These are phyloP conservation scores for Alternaria triticina DNA, from an alignment of 2,329 filamentous ascomycete genomes.

Conservation along the genomic window DNA sequence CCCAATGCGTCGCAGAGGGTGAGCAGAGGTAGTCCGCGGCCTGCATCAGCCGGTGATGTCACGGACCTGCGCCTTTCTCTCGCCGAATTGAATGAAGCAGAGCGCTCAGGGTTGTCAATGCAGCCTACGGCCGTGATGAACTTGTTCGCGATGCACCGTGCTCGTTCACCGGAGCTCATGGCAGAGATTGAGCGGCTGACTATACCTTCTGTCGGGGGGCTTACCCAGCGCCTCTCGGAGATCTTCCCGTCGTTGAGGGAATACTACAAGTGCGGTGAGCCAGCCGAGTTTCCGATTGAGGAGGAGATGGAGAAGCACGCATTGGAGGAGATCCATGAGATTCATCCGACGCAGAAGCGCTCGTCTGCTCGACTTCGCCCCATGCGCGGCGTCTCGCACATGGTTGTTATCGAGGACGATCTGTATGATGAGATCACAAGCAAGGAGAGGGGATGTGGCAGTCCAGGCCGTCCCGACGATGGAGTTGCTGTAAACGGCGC, in stretches of 20 bases:
- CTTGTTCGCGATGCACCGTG: constrained; percentile 29
- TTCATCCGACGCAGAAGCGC: constrained; percentile 40
- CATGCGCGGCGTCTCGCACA: constrained; percentile 38
- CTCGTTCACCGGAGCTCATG: constrained; percentile 50
- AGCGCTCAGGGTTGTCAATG: constrained; percentile 16
- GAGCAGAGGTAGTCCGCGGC: constrained; percentile 41
- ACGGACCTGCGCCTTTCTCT: constrained; percentile 57
- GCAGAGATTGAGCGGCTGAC: constrained; percentile 54
- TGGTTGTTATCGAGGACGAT: constrained; percentile 44
- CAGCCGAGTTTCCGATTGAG: constrained; percentile 43
- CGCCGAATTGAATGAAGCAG: constrained; percentile 50
- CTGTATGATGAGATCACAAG: constrained; percentile 41
- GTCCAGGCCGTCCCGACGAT: constrained; percentile 9
- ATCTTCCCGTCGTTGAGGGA: constrained; percentile 53
- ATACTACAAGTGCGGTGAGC: constrained; percentile 45
- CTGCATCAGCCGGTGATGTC: constrained; percentile 45
- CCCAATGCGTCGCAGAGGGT: constrained; percentile 36
- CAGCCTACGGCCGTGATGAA: constrained; percentile 16
- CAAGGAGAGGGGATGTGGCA: constrained; percentile 22
- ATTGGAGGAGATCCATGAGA: constrained; percentile 38
- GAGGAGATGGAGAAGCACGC: constrained; percentile 48
- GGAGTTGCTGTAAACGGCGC: constrained; percentile 7
- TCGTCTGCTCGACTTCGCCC: constrained; percentile 44
- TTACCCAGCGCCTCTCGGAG: constrained; percentile 55
- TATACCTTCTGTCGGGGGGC: constrained; percentile 53